Percentiles rank a stretch among this genome's conserved stretches.
These are phyloP conservation scores for Mycosarcoma maydis DNA, from an alignment of 1,284 basidiomycete species.

Conservation along the genomic window DNA sequence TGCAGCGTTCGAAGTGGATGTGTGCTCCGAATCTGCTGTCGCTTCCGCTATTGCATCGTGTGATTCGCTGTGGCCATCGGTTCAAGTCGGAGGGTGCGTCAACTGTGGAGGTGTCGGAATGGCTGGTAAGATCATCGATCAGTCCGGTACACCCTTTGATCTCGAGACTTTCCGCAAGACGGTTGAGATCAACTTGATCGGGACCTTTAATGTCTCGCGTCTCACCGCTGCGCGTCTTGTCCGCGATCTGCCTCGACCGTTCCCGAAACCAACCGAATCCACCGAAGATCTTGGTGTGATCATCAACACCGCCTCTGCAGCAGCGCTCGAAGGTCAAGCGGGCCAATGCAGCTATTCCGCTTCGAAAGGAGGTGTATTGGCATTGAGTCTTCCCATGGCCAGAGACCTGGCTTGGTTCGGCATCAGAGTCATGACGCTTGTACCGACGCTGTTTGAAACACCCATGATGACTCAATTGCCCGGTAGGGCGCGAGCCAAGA, in stretches of 20 bases:
- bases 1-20: conserved; percentile 57
- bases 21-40: conserved; percentile 59
- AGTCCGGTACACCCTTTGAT: conserved; percentile 62
- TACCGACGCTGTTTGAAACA: conserved; percentile 66
- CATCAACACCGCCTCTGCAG: conserved; percentile 64
- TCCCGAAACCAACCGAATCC: conserved; percentile 31
- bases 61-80: conserved; percentile 47
- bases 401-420: conserved; percentile 67
- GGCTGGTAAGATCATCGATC: conserved; percentile 64
- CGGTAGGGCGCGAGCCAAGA: conserved; percentile 23
- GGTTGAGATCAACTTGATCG: conserved; percentile 56
- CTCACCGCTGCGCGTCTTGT: conserved; percentile 65
- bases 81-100: conserved; percentile 64
- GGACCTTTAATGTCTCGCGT: conserved; percentile 67
- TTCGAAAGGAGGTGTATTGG: conserved; percentile 65
- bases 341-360: conserved; percentile 65
- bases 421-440: conserved; percentile 55
- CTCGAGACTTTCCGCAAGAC: conserved; percentile 63
- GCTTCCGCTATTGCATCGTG: conserved; percentile 46
- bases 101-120: conserved; percentile 67
- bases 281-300: conserved; percentile 66
- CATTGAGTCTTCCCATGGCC: conserved; percentile 66
- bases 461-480: conserved; percentile 65
- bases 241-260: conserved; percentile 40
- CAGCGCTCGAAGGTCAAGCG: conserved; percentile 67